A percentile compares a stretch with the other conserved stretches of the same genome.
Evolutionary conservation across 208 protist species (phyloP).

Genomic region (Crithidia brevicula): DNA sequence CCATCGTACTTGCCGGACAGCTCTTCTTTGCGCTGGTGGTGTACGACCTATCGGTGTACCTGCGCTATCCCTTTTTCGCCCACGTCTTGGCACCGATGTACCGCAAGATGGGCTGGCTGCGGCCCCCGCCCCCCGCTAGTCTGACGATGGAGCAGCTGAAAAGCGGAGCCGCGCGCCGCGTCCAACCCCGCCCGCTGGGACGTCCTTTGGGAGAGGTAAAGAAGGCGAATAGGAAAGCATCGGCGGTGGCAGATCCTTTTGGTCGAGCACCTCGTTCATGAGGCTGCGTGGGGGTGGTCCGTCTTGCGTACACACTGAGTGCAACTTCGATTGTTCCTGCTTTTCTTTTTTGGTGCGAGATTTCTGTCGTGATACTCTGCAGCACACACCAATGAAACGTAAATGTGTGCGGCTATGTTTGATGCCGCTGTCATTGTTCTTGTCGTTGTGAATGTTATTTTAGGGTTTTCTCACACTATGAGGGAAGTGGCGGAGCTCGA

Average conservation of each 20-base stretch:
- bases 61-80: constrained; percentile 79
- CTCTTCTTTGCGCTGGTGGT: constrained; percentile 61
- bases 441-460: no score
- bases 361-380: no score
- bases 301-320: no score
- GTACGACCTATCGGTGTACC: constrained; percentile 81
- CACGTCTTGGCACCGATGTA: constrained; percentile 68
- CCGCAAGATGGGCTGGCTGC: constrained; percentile 51
- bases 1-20: constrained; percentile 64
- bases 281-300: no score
- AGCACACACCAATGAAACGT: no score
- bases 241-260: constrained; percentile 6
- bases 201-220: constrained; percentile 48
- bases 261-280: constrained; percentile 13
- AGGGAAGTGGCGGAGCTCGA: no score
- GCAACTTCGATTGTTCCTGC: no score
- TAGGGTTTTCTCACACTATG: no score
- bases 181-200: constrained; percentile 52
- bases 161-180: constrained; percentile 27
- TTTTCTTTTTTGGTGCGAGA: not conserved
- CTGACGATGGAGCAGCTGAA: constrained; percentile 57
- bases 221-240: constrained; percentile 25
- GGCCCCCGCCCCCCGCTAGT: constrained; percentile 29
- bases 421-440: no score
- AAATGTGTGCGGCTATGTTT: no score